Base-by-base conservation (phyloP, 2,329 filamentous ascomycete species). In the Lomentospora prolificans region DNA sequence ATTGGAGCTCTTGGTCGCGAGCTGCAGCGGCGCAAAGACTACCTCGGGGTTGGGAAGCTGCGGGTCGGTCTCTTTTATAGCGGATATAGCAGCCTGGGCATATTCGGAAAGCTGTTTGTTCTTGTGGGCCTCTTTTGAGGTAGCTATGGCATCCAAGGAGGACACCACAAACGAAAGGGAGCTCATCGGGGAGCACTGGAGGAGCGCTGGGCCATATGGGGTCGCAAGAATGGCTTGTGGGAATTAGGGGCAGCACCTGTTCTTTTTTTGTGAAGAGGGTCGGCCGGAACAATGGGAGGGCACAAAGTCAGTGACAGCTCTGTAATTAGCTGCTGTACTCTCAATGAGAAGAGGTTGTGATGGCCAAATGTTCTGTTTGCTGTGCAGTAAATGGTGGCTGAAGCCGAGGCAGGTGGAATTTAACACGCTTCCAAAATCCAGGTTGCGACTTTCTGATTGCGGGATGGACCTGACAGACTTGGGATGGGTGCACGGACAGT, bases 141-240 rank as follows among this genome's bases (percentile, higher is more conserved):
- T 81, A 58, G 88, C 89, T 66, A 99, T 96, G 67, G 85, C 86
- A 76, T 96, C 94, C 67, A 99, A 75, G 39, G 94, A 92, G 66
- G 89, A 91, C 66, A 95, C 85, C 65, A 99, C 90, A 69, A 99
- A 99, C 65, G 96, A 91, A 65, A 95, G 85, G 62, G 94, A 97
- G 79, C 87, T 95, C 76, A 95, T 87, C 63, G 83, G 86, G 67
- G 83, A 80, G 65, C 75, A 67, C 64, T 64, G 61, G 63, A 63
- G 62, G 59, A 61, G 60, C 68, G 64, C 70, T 69, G 63, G 68
- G 73, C 69, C 76, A 78, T 78, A 69, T 75, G 75, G 17, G 36
- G 14, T 28, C 19, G 9, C 19, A 50, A 6, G 28, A 14, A 19
- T 14, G n/a, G 27, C 12, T 22, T 19, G 17, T 27, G 30, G 22